Base-by-base conservation (phyloP, 2,329 filamentous ascomycete species). In the Apiospora kogelbergensis region DNA sequence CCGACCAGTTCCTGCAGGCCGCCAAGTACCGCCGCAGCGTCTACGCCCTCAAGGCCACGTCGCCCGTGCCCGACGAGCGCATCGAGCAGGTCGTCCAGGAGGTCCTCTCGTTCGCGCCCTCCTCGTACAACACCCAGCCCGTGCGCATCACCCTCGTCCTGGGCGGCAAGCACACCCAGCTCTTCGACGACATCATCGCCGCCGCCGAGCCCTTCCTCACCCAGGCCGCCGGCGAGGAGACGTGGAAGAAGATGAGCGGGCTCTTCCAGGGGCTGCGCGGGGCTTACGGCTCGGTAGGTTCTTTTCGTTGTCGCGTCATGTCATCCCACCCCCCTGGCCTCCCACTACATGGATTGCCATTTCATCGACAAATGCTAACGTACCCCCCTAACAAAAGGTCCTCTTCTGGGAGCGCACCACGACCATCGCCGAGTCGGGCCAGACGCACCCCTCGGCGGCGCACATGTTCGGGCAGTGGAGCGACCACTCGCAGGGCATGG, bases 1-100 rank as follows among this genome's bases (percentile, higher is more conserved):
- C 73, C n/a, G 69, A 71, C 65, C 71, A 76, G 63, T 76, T 69
- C 68, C 74, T 78, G n/a, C 72, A 72, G n/a, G 75, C 74, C 57
- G 72, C 76, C 41, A 71, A 70, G 63, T 71, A 71, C 67, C 78
- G 78, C 33, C 77, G 79, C 10, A 74, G 73, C 30, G 72, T 78
- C 67, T 77, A 79, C 69, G 70, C 67, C 41, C 72, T 79, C 0
- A 74, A 73, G 37, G 73, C 72, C 33, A 70, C 73, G 9, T 78
- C 76, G 10, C 71, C 73, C 1, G 77, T 79, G 20, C 66, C 78
- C 2, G 77, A 80, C 66, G 69, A 68, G 24, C 74, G 74, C 60
- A 75, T 80, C 30, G 66, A 74, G 65, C 71, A 77, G 41, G 73
- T 80, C 17, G 63, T 80, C 24, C 53, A 69, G 9, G 68, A 77